Evolutionary conservation across 2,329 filamentous ascomycete genomes (phyloP).

Genomic region (Lecanicillium sp.): DNA sequence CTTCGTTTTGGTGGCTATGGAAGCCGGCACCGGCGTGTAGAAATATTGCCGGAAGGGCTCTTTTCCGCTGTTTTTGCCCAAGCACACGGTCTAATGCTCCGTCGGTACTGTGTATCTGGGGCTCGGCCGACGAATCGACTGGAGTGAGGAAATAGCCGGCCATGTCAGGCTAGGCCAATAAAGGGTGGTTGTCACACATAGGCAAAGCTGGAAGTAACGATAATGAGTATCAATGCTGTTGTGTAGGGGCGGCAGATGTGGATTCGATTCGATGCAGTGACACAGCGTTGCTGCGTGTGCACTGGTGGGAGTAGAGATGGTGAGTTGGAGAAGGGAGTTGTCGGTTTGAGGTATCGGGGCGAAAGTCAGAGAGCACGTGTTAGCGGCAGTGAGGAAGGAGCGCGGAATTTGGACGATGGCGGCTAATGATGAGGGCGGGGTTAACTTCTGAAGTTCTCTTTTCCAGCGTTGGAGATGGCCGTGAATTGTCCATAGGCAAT

Average conservation of each 20-base stretch:
- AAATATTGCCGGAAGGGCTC: constrained; percentile 67
- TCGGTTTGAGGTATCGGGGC: neutral
- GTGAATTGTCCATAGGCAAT: too few relatives aligned
- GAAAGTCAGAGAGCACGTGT: too few relatives aligned
- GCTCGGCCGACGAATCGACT: constrained; percentile 38
- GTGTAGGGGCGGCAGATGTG: constrained; percentile 1
- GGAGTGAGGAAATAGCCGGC: constrained; percentile 23
- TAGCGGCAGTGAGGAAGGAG: too few relatives aligned
- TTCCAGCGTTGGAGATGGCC: too few relatives aligned
- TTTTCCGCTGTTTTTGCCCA: constrained; percentile 29
- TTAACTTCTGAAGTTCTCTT: too few relatives aligned
- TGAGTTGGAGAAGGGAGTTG: neutral
- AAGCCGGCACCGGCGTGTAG: constrained; percentile 94
- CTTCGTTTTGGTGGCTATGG: constrained; percentile 82
- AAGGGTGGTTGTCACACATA: constrained; percentile 2
- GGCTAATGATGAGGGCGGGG: too few relatives aligned
- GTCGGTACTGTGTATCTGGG: constrained; percentile 39
- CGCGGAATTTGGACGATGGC: too few relatives aligned
- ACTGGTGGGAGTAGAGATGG: neutral
- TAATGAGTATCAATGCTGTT: constrained; percentile 3
- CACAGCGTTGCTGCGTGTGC: neutral
- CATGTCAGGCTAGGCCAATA: constrained; percentile 24
- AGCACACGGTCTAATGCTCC: constrained; percentile 36
- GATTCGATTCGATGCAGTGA: neutral
- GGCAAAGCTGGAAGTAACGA: constrained; percentile 2